Base-by-base conservation (phyloP, 352 stramenopile genomes). In the Phytophthora lateralis region DNA sequence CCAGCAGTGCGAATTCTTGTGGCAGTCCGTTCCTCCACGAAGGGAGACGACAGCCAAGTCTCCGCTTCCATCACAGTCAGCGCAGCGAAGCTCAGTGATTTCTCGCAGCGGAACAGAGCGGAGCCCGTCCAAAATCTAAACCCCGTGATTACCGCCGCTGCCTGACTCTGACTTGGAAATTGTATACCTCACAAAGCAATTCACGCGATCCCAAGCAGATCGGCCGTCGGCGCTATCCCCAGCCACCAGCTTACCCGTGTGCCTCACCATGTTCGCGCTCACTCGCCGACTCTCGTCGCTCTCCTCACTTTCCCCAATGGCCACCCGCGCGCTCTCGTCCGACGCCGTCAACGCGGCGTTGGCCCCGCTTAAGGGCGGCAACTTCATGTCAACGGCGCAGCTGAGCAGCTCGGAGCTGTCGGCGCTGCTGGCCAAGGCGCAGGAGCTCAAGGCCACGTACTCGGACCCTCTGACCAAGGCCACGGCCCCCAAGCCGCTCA, bases 321-420 rank as follows among this genome's bases (percentile, higher is more conserved):
- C 48, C 26, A 34, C 53, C 21, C 63, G 38, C 9, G 6, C 9
- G 2, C n/a, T 69, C 26, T 69, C 63, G 12, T 58, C 63, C 17
- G 60, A 50, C 26, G 47, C 52, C 8, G 46, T 63, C 24, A 63
- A 80, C 54, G 62, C 43, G 14, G 71, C 82, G 37, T 48, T 85
- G 30, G 68, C 73, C 56, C 75, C 78, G 37, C 78, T 93, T n/a
- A 55, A 71, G 32, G 82, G 80, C 18, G 56, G 84, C 51, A 87
- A 81, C 72, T 91, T 93, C 56, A 71, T 93, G 53, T 93, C 82
- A 24, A 91, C 82, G 8, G 69, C 75, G 21, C 69, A 93, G 47
- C 72, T 93, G 38, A 79, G 65, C 6, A 60, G 55, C 2, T 53
- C 59, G 44, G 66, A 91, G 60, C 75, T 93, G 21, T 53, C 76